Evolutionary conservation across 1,139 yeast genomes (phyloP), one percentile per base, ranked within the genome.

Genomic region (Meyerozyma sp.): DNA sequence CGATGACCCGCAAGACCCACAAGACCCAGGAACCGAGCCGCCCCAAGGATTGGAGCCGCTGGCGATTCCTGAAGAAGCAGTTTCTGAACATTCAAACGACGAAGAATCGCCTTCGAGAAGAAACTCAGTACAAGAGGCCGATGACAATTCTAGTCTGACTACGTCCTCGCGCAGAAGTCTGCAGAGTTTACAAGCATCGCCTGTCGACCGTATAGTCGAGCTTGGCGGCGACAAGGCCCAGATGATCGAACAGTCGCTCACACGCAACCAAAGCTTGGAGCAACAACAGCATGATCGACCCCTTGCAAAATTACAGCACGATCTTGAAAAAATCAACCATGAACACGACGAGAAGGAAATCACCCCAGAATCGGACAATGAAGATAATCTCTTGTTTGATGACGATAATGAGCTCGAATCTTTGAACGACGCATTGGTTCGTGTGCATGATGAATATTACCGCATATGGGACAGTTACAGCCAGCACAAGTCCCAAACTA

Each of bases 211-310:
- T 41, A 70, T 77, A 48, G 54, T 75, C 42, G 77, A 70, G 45
- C 51, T 77, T 26, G 77, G 73, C 5, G 79, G 76, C 5, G 78
- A 76, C 5, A 79, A 73, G 46, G 77, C 70, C 42, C 73, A 73
- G 48, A 57, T 73, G 3, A 63, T 63, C 43, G 79, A 74, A 44
- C 83, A 79, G 54, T 79, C 81, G n/a, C 64, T 71, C 23, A 78
- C 81, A 16, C 67, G 87, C 46, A 72, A 75, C 25, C 79, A 75
- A 29, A 71, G 81, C 0, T 66, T 84, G 16, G 88, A 82, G 53
- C 82, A 80, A 44, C 90, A 78, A 64, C 88, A 75, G 59, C 77
- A 75, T 29, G 88, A 83, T 42, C 66, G 96, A 48, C 96, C 96
- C 0, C 67, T 90, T 49, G 96, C 96, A 0, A 85, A 83, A 51